Evolutionary conservation across 306 rosid species (phyloP).

Genomic region (Cyclanthera cordifolia): DNA sequence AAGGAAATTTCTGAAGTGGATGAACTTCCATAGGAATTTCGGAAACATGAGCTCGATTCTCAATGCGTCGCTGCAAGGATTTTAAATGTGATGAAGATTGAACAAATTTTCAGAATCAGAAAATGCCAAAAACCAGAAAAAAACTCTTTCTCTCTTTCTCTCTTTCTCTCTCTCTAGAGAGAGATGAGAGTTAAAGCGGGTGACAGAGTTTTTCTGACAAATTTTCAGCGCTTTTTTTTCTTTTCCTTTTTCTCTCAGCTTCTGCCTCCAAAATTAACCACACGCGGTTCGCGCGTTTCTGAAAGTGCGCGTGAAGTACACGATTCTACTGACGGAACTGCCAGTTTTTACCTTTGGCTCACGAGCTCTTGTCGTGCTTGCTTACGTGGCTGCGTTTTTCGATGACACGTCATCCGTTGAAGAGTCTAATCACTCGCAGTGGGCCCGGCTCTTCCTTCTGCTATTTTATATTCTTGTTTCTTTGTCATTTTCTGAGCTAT

Average conservation of each 20-base stretch:
- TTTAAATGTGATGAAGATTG: too few species aligned
- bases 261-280: neutral
- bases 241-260: neutral
- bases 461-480: neutral
- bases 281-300: neutral
- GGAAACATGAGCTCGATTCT: too few species aligned
- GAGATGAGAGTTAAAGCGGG: constrained; percentile 16
- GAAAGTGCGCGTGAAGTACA: neutral
- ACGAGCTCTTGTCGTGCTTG: constrained; percentile 7
- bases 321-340: neutral
- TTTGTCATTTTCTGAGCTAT: neutral
- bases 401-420: neutral
- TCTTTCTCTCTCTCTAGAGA: neutral
- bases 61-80: too few species aligned
- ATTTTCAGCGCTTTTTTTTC: neutral
- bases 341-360: constrained; percentile 1
- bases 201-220: constrained; percentile 41
- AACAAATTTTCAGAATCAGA: too few species aligned
- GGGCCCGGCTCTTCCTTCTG: neutral
- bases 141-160: neutral
- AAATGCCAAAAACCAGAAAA: too few species aligned
- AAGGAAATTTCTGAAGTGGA: neutral
- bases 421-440: neutral
- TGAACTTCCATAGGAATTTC: neutral
- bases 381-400: neutral